A percentile compares a stretch with the other conserved stretches of the same genome.
Conservation (phyloP, 2,329 filamentous ascomycete species). For the Alternaria gansuensis region DNA sequence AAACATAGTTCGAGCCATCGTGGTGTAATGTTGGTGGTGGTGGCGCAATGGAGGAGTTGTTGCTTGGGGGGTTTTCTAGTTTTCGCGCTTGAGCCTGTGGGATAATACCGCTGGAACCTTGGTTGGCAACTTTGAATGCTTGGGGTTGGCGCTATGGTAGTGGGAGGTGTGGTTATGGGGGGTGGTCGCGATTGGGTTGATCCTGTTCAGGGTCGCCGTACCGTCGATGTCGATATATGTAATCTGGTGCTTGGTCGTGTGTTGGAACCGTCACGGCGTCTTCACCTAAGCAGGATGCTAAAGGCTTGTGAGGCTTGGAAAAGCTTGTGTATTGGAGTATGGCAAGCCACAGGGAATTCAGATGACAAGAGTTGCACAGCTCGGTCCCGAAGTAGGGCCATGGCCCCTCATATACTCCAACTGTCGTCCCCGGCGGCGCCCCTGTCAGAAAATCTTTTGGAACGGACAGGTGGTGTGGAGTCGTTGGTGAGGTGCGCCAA, state of each 20-base stretch:
- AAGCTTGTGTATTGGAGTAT: conserved; percentile 36
- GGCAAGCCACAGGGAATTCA: conserved; percentile 7
- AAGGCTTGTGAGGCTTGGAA: conserved; percentile 38
- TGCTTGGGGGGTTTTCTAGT: conserved; percentile 20
- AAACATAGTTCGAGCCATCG: conserved; percentile 53
- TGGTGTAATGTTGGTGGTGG: conserved; percentile 28
- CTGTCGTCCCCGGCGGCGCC: conserved; percentile 5
- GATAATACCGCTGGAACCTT: too few relatives aligned
- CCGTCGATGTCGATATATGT: conserved; percentile 7
- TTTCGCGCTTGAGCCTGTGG: too few relatives aligned
- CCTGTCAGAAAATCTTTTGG: conserved; percentile 17
- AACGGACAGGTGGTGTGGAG: conserved; percentile 17
- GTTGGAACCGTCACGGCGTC: conserved; percentile 29
- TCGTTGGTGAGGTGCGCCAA: conserved; percentile 16
- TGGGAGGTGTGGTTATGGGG: conserved; percentile 4
- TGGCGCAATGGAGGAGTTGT: conserved; percentile 14
- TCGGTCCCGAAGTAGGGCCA: background rate
- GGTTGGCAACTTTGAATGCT: background rate
- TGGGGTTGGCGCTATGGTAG: conserved; percentile 20
- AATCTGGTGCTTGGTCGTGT: conserved; percentile 9
- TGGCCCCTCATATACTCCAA: conserved; percentile 14
- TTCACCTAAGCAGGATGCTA: conserved; percentile 32
- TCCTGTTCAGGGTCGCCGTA: conserved; percentile 14
- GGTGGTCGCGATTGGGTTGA: conserved; percentile 18
- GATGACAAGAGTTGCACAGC: conserved; percentile 6